Evolutionary conservation across 1,284 basidiomycete genomes (phyloP), one percentile per base, ranked within the genome.

Genomic region (Pascua sp.): DNA sequence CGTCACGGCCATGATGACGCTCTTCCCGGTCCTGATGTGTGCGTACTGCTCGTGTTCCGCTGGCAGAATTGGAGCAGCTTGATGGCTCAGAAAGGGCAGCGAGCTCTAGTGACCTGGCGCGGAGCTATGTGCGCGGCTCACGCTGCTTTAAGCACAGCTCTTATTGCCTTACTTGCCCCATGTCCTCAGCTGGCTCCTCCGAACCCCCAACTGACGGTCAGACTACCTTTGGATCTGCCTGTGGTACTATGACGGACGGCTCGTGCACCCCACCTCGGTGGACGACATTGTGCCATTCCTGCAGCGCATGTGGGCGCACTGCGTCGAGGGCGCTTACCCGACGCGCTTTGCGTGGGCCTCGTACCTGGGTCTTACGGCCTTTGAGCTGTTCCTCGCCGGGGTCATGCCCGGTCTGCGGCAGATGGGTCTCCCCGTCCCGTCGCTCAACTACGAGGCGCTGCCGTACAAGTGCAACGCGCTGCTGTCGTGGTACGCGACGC

Each of bases 141-240:
- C 5, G 11, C 5, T 46, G 2, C 3, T 12, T n/a, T 17, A 8
- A 36, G 18, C 11, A 5, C 39, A 36, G 4, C 4, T 17, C n/a
- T 16, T 11, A 18, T 44, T 11, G 43, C 43, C 17, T 24, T 16
- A 36, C 5, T 17, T 15, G n/a, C 18, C 37, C 37, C 42, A 15
- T 17, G n/a, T 45, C 36, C 42, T 11, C 39, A n/a, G 16, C 37
- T 44, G 13, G 16, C 17, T 32, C 37, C 48, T 17, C n/a, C 32
- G n/a, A 17, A 11, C 17, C 18, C 10, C 5, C 44, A 10, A 12
- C 36, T 18, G 36, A 16, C 82, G 91, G 62, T 91, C 93, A 94
- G 98, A 98, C 79, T 98, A 98, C 80, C 85, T 98, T 65, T 98
- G 92, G 91, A 91, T 93, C 66, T 99, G 96, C 71, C 83, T 98